Percentiles rank a stretch among this genome's conserved stretches.
These are phyloP conservation scores for Melaleuca quinquenervia DNA, from an alignment of 345 rosid species.

Conservation along the genomic window DNA sequence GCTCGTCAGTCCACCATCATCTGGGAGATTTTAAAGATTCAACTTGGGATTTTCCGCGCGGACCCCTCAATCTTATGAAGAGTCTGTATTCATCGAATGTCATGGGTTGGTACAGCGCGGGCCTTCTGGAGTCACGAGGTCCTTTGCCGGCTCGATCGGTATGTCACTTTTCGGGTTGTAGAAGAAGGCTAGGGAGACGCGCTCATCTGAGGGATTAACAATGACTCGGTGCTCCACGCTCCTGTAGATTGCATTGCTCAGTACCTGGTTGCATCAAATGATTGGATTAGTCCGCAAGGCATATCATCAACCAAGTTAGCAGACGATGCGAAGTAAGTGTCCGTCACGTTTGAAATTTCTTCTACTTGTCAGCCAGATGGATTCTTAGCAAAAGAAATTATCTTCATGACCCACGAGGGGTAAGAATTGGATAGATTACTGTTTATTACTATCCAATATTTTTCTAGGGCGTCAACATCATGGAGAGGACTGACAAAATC, in stretches of 20 bases:
- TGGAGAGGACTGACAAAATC: background rate
- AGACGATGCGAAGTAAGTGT: background rate
- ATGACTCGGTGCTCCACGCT: slow-evolving; percentile 93
- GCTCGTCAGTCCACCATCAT: background rate
- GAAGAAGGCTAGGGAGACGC: slow-evolving; percentile 83
- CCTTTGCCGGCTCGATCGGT: slow-evolving; percentile 54
- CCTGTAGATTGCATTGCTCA: slow-evolving; percentile 78
- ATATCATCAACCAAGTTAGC: background rate
- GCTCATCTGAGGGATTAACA: slow-evolving; percentile 52
- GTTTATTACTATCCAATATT: background rate
- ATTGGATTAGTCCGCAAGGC: background rate
- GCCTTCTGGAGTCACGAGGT: slow-evolving; percentile 45
- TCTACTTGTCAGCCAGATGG: background rate
- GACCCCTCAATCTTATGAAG: slow-evolving; percentile 68
- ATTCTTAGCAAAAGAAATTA: background rate
- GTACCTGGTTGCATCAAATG: slow-evolving; percentile 25
- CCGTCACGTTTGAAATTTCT: background rate
- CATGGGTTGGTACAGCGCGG: slow-evolving; percentile 58
- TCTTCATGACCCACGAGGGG: background rate
- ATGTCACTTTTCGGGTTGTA: slow-evolving; percentile 87
- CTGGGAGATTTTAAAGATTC: slow-evolving; percentile 39
- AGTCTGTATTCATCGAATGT: slow-evolving; percentile 80
- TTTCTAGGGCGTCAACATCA: background rate
- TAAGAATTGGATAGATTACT: background rate
- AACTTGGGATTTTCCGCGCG: slow-evolving; percentile 80